Evolutionary conservation across 306 rosid species (phyloP), one percentile per base, ranked within the genome.

Genomic region (Ormosia emarginata): DNA sequence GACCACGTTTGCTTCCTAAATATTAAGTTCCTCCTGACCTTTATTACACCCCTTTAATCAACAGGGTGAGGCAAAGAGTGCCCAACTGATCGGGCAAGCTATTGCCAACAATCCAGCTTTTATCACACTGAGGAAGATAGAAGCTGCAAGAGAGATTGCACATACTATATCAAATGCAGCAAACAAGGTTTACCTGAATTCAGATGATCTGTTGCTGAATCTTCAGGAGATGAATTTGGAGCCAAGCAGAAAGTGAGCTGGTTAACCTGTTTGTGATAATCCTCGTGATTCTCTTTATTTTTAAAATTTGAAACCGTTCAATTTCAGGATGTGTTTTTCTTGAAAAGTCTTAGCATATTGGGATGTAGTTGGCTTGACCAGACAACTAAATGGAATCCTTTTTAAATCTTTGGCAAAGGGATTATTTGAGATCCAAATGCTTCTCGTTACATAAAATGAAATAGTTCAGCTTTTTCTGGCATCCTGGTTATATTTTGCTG

Each of bases 51-150:
- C 53, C 40, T 57, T 49, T 61, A 66, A 70, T 78, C 12, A 66
- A 67, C 86, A 92, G 97, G 97, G 97, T 18, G 98, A 95, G 76
- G 99, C 99, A 30, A 87, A 79, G 56, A 92, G 96, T 89, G 98
- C 92, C 30, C 83, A 88, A 83, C 87, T 93, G 82, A 92, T 95
- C 10, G 97, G 97, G 43, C 82, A 92, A 86, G 94, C 98, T 18
- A 92, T 92, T 47, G 86, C 98, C 74, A 87, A 90, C 74, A 93
- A 95, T 69, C 88, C 94, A 17, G 94, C 97, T 7, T 93, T 93
- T 65, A 83, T 91, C 85, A 89, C 94, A 15, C 87, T 90, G 64
- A 90, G 97, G 91, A 95, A 91, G 90, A 95, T 95, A 39, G 99
- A 95, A 88, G 97, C 97, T 12, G 92, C 94, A 0, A 89, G 99